Base-by-base conservation (phyloP, 1,284 basidiomycete species). In the Phellinidium pouzarii region DNA sequence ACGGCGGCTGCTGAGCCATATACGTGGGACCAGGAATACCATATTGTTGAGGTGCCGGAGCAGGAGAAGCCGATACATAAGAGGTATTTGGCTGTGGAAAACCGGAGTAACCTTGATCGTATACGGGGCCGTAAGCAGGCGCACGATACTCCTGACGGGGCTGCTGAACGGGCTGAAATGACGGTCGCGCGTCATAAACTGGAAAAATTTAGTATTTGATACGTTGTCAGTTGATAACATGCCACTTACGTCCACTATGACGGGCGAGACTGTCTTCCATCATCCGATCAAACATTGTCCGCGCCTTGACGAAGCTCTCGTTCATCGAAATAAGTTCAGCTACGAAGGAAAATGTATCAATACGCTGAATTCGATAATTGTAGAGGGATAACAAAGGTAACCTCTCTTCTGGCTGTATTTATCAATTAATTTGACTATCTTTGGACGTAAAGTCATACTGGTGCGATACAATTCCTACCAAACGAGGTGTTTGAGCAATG, bases 401-500 rank as follows among this genome's bases (percentile, higher is more conserved):
- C 89, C 80, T 75, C 91, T 77, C 71, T 95, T 94, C 71, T 95
- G 93, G 64, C 90, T 93, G 68, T 99, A 99, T 71, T 95, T 95
- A 66, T 97, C 93, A 61, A 99, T 97, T 51, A 99, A 72, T 62
- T 92, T 92, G 58, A 95, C 92, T 58, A 99, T 96, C 76, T 93
- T 94, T 2, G 93, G 92, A 54, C 95, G 79, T 46, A 98, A 71
- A 1, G 84, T 78, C 77, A 99, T 92, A 61, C 88, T 88, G 12
- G 84, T 81, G 55, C 93, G 83, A 68, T 99, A 98, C 51, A 98
- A 70, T 64, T 96, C 94, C 84, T 92, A 61, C 23, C 53, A 26
- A 48, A n/a, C n/a, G 6, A 25, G 19, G 37, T 7, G 31, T 34
- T 14, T 14, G 2, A 40, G 2, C n/a, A 11, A 40, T 7, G 14